Base-by-base conservation (phyloP, 2,329 filamentous ascomycete species). In the Endoconidiophora laricicola region DNA sequence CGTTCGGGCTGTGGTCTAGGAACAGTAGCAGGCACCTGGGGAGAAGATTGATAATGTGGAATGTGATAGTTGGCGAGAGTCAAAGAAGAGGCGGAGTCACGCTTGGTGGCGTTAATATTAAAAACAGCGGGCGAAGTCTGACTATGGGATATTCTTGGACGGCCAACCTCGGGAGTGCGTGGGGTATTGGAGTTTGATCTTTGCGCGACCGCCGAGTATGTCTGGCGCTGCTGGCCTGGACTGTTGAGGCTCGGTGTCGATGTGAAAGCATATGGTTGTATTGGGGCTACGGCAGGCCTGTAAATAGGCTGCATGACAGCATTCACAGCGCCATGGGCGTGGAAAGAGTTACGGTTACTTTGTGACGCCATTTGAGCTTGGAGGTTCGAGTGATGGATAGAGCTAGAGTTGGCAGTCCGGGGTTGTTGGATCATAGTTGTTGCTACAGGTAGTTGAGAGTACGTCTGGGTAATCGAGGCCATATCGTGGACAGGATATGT, bases 401-500 rank as follows among this genome's bases (percentile, higher is more conserved):
- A 2, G 46, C 67, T 61, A 50, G 72, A 62, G 62, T 81, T 76
- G 54, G 83, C 81, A 49, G 73, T 72, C 55, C 81, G 77, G 63
- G 81, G 77, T 58, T 80, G 75, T 64, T 86, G 83, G 60, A 88
- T 78, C 74, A 87, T 82, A 56, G 80, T 80, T 59, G 79, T 73
- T n/a, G 82, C 79, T 65, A 73, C 72, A 61, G 79, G 78, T 66
- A 86, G 81, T 68, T 85, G 81, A 60, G 83, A 77, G 62, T 83
- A 84, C 55, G 81, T 78, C 69, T 90, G 85, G 61, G 88, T 81
- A 71, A 90, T 73, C 65, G 84, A 83, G 71, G 84, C 84, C 85
- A 91, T 90, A 64, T 63, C 47, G 45, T 48, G 20, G 20, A 12
- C 9, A 33, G 20, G 23, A 42, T n/a, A 41, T 12, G n/a, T n/a